Percentiles rank a stretch among this genome's conserved stretches.
phyloP scores from a whole-genome alignment of 257 asterid genomes.

The Solanum chmielewskii region DNA sequence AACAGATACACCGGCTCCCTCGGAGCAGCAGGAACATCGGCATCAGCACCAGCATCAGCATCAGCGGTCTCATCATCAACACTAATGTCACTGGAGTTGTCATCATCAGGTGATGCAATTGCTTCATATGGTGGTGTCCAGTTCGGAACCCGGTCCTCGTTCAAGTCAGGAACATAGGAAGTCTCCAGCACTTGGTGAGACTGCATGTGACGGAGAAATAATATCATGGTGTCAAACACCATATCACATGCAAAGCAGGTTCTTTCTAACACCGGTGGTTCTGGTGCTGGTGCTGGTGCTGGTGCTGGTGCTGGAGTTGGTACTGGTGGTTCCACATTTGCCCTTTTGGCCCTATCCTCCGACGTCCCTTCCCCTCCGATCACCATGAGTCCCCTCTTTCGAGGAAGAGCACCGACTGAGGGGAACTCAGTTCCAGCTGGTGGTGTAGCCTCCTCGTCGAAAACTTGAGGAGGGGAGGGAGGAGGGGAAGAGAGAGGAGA shows the following conservation, averaged over 20 bases:
- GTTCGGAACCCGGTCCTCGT: too few relatives aligned
- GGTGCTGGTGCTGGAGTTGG: too few relatives aligned
- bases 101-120: not conserved
- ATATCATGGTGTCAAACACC: not conserved
- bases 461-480: not conserved
- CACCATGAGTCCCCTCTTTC: not conserved
- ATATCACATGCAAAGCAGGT: not conserved
- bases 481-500: not conserved
- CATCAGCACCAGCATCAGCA: too few relatives aligned
- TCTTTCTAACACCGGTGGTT: too few relatives aligned
- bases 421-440: not conserved
- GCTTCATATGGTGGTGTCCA: not conserved
- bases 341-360: not conserved
- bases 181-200: rapidly evolving
- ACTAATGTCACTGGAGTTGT: not conserved
- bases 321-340: too few relatives aligned
- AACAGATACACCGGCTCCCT: not conserved
- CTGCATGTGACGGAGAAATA: not conserved
- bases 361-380: not conserved
- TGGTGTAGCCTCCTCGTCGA: not conserved
- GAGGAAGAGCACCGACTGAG: not conserved
- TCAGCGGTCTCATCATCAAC: too few relatives aligned
- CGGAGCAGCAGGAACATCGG: not conserved
- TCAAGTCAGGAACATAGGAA: not conserved
- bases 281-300: too few relatives aligned